Evolutionary conservation across 1,139 yeast genomes (phyloP), one percentile per base, ranked within the genome.

Genomic region (Scheffersomyces parashehatae): DNA sequence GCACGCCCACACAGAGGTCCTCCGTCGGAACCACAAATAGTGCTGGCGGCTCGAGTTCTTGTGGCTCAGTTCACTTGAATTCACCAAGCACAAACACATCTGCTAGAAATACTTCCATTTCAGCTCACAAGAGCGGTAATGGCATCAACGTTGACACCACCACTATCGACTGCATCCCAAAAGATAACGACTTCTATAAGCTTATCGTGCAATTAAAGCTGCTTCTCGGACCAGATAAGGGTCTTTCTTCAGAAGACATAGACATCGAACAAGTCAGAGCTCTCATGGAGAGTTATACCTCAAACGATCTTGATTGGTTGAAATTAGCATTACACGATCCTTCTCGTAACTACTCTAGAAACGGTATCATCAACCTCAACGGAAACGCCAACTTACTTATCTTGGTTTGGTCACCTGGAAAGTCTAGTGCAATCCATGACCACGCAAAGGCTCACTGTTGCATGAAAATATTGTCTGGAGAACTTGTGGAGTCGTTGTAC

Each of bases 381-480:
- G 77, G 79, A 29, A 83, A 83, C 62, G 91, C 89, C 39, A 84
- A 85, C 57, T 67, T 85, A 49, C 70, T 86, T 39, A 66, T 85
- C 12, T 64, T 85, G 42, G 89, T 85, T 28, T 86, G 93, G 93
- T 75, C 78, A 44, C 90, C 90, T 0, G 81, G 81, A n/a, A 73
- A 74, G 55, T 72, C 82, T 20, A 81, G 88, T 35, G 77, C 83
- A 39, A 82, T 85, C 48, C 93, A 86, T 58, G 90, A 84, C 62
- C 93, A 85, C 54, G 88, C 91, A 29, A 75, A 81, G 46, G 90
- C 91, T 13, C 91, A 86, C 59, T 81, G 84, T 54, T 76, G 80
- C 50, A 79, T 81, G 79, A 85, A 85, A 64, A 69, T 85, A 35
- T 67, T 85, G 45, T 71, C 79, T 52, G 93, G 93, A 3, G 62